Evolutionary conservation across 1,284 basidiomycete genomes (phyloP), one percentile per base, ranked within the genome.

Genomic region (Trichosporon sp.): DNA sequence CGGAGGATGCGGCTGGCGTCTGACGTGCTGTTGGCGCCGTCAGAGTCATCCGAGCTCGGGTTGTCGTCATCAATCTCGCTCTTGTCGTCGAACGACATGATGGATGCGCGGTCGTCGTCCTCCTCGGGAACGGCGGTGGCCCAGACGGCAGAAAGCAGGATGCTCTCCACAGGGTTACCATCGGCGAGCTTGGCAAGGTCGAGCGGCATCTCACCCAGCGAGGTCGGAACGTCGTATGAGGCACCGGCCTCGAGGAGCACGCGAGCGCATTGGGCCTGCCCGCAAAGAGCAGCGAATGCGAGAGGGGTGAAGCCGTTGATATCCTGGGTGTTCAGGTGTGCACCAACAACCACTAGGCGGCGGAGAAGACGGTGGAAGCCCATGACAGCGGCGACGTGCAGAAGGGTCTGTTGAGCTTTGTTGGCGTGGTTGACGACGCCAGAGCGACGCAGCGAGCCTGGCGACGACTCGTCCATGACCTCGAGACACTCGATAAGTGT

Each of bases 271-370:
- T 88, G 87, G 61, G 86, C 84, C 21, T 91, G 90, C 31, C 88
- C 88, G 19, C 87, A 87, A 56, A 96, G 85, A 0, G 90, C 91
- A 14, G 95, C 92, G 79, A 96, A 91, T 80, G 96, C 93, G 46
- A 98, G 85, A 0, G 96, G 90, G 0, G 96, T 98, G 79, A 88
- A 94, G 5, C 96, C 96, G 80, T 94, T 97, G 72, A 88, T 87
- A 83, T 99, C 97, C 70, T 93, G 90, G 1, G 88, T 88, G 80
- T 98, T 93, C 64, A 95, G 77, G 76, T 95, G 92, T 38, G 91
- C 90, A 14, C 88, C 90, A 67, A 89, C 91, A 1, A 86, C 83
- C 67, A 97, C 85, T 66, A 99, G 86, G 79, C 92, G 92, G 48
- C 86, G 83, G 10, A 90, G 88, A 14, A 99, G 87, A 1, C 88